Base-by-base conservation (phyloP, 331 rosid genomes). In the Erythrophleum ivorense region DNA sequence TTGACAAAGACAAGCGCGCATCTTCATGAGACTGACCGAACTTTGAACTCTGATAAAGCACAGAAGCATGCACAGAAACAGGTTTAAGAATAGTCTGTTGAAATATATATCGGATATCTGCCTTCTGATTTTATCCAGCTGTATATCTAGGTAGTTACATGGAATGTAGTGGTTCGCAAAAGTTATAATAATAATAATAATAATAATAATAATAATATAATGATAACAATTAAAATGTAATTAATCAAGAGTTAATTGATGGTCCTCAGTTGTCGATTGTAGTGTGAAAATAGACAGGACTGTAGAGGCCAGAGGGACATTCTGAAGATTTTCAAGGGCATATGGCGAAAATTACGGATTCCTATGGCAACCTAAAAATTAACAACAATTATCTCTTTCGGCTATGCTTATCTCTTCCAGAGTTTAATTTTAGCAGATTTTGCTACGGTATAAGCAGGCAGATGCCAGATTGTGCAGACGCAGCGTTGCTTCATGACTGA, bases 1-100 rank as follows among this genome's bases (percentile, higher is more conserved):
- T 83, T 85, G 76, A 19, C 58, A 59, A 24, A 81, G 48, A 62
- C 67, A 46, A n/a, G n/a, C 82, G 83, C 88, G 84, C 68, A 81
- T 85, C 53, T 65, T 43, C 33, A 49, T 50, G 59, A 64, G 40
- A 70, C 24, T n/a, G 43, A 67, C 58, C 34, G 6, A 55, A 65
- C 60, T 52, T 6, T 29, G 43, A 58, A 40, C 36, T 31, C 38
- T 10, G 29, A 70, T 40, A 13, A 6, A 21, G 18, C 18, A 19
- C 18, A 33, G 57, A 34, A 31, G 41, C 53, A 12, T n/a, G 49
- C 31, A 73, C 15, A 64, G 58, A 14, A 46, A 21, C 55, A 57
- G 54, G 21, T 33, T 75, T 67, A 31, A 18, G 52, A 31, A n/a
- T n/a, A 43, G 69, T 64, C 34, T 16, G 19, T 11, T 3, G 0